Evolutionary conservation across 148 eudicot genomes (phyloP), one percentile per base, ranked within the genome.

Genomic region (Oxyria digyna): DNA sequence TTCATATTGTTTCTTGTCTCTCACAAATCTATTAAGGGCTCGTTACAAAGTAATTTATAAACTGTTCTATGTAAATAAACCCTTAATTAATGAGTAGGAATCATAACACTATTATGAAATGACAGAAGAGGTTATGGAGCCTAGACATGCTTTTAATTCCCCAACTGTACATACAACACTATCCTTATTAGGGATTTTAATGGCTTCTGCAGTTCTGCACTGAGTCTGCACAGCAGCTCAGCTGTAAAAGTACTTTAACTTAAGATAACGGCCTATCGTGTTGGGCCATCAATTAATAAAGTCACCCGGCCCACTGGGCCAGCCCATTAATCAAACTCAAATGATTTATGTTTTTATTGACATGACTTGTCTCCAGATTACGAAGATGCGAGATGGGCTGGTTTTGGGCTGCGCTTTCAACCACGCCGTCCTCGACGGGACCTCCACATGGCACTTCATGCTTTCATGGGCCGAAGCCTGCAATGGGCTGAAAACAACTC

Each of bases 401-500:
- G 92, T 83, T 33, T 76, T 94, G 76, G 97, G 99, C 11, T 84
- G 81, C 10, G 99, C 99, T 7, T 88, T 94, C 75, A 94, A 94
- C 80, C 97, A 94, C 71, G 89, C 96, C 1, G 81, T 94, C 40
- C 79, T 94, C 18, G 99, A 94, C 46, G 99, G 99, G 17, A 80
- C 97, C 42, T 78, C 99, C 75, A 90, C 97, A 37, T 94, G 99
- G 99, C 99, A 94, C 83, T 94, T 94, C 81, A 88, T 90, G 96
- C 85, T 76, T 54, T 86, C 97, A 17, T 90, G 99, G 99, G 93
- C 99, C 76, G 80, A 81, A 41, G 75, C 82, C 37, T 86, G 89
- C 73, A 63, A 69, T 21, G 97, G 98, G 65, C 69, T 89, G 4
- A 54, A 91, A 35, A 72, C 75, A 62, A 37, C 84, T 38, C 70